phyloP scores from a whole-genome alignment of 2,329 filamentous ascomycete genomes.

The Clarireedia paspali region DNA sequence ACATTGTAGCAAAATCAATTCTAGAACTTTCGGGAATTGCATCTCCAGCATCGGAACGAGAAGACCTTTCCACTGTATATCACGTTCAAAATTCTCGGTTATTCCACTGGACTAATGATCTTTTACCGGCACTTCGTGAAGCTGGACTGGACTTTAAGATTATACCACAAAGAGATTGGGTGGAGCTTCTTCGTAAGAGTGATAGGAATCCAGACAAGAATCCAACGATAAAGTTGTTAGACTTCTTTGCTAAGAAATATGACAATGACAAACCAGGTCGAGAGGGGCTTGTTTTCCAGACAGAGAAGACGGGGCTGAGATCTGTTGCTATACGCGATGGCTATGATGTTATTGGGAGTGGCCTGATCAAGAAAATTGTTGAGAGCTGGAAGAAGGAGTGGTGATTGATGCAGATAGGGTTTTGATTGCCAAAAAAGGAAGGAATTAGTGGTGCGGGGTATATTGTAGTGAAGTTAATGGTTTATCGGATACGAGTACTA shows the following conservation, averaged over 20 bases:
- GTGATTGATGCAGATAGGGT: background rate
- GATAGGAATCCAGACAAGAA: conserved; percentile 42
- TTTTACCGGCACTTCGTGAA: conserved; percentile 42
- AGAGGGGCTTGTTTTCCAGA: conserved; percentile 34
- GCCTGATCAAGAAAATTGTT: conserved; percentile 33
- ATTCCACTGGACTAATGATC: conserved; percentile 41
- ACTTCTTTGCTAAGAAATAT: conserved; percentile 44
- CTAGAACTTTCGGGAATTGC: conserved; percentile 31
- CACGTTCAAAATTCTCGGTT: conserved; percentile 44
- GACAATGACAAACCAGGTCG: conserved; percentile 35
- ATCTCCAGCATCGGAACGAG: background rate
- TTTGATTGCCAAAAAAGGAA: background rate
- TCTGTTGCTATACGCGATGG: conserved; percentile 28
- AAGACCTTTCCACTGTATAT: conserved; percentile 29
- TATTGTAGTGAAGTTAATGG: too few species aligned
- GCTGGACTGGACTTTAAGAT: conserved; percentile 38
- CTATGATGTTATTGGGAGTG: conserved; percentile 32
- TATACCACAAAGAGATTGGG: conserved; percentile 38
- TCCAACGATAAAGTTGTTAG: conserved; percentile 45
- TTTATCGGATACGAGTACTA: too few species aligned
- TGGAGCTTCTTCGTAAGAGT: conserved; percentile 35
- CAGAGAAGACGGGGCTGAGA: conserved; percentile 24
- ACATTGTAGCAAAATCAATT: conserved; percentile 35
- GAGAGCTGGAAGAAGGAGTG: conserved; percentile 25
- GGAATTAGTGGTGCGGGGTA: too few species aligned